Conservation (phyloP, 768 basidiomycete genomes). For the Termitomyces titanicus region DNA sequence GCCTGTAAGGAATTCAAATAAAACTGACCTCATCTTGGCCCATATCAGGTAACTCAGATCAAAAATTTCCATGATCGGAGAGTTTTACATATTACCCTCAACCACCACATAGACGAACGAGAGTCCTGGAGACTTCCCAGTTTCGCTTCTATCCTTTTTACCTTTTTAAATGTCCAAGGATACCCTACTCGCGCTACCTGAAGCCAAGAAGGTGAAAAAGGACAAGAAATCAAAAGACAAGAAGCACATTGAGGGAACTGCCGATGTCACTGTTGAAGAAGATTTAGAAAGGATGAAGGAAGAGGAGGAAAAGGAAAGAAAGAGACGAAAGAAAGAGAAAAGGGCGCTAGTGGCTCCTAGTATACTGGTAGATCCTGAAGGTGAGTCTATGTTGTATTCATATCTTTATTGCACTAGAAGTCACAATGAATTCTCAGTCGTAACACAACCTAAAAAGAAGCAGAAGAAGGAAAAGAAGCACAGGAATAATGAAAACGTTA, state of each 20-base stretch:
- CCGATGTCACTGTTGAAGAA: conserved; percentile 12
- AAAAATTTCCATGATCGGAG: conserved; percentile 9
- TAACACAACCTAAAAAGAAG: conserved; percentile 13
- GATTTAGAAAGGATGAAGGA: conserved; percentile 13
- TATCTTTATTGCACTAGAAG: neutral
- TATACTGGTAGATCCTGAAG: conserved; percentile 13
- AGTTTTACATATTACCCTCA: neutral
- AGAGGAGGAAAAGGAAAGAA: conserved; percentile 21
- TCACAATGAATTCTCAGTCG: neutral
- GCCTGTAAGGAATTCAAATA: too few relatives aligned
- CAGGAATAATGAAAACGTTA: conserved; percentile 15
- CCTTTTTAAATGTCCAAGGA: conserved; percentile 24
- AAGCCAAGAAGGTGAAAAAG: conserved; percentile 22
- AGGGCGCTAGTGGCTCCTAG: conserved; percentile 9
- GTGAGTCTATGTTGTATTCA: conserved; percentile 14
- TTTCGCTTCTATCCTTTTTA: neutral
- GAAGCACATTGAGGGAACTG: conserved; percentile 3
- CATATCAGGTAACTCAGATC: conserved; percentile 7
- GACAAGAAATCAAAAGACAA: conserved; percentile 21
- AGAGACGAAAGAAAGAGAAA: conserved; percentile 20
- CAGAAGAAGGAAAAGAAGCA: conserved; percentile 28
- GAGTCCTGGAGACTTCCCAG: neutral
- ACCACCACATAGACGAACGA: neutral
- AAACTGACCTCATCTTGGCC: neutral
- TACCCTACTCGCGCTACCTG: conserved; percentile 8